These are phyloP conservation scores for Acacia crassicarpa DNA, from an alignment of 306 rosid genomes.

Conservation along the genomic window DNA sequence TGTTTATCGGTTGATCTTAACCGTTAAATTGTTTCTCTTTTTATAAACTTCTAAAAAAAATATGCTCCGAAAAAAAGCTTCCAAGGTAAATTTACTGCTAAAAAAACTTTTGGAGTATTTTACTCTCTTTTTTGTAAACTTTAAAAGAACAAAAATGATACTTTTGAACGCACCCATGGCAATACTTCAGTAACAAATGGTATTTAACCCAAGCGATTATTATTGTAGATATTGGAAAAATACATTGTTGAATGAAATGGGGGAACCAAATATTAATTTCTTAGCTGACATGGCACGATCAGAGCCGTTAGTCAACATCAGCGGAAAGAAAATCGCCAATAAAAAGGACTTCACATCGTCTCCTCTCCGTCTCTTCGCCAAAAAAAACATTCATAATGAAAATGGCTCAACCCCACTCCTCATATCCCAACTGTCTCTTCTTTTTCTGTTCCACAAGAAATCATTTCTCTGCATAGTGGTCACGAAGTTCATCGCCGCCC, in stretches of 20 bases:
- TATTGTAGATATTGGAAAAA: conserved; percentile 15
- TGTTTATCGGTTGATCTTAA: too few species aligned
- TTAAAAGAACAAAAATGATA: too few species aligned
- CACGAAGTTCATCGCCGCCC: conserved; percentile 12
- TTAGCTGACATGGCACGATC: conserved; percentile 37
- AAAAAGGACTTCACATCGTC: neutral
- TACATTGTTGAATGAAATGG: neutral
- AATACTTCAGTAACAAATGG: too few species aligned
- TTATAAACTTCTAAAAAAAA: too few species aligned
- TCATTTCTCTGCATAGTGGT: neutral
- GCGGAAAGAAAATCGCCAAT: conserved; percentile 16
- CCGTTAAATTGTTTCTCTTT: too few species aligned
- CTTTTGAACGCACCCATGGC: too few species aligned
- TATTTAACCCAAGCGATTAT: too few species aligned
- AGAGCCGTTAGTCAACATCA: conserved; percentile 28
- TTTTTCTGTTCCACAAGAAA: neutral
- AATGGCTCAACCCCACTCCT: neutral
- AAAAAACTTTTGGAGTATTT: too few species aligned
- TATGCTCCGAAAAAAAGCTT: too few species aligned
- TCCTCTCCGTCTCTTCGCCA: neutral
- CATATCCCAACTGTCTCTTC: conserved; percentile 2
- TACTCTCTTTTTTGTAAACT: too few species aligned
- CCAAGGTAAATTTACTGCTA: too few species aligned
- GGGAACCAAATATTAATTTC: neutral
- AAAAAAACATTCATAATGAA: neutral